Base-by-base conservation (phyloP, 805 yeast genomes). In the Yueomyces sinensis region DNA sequence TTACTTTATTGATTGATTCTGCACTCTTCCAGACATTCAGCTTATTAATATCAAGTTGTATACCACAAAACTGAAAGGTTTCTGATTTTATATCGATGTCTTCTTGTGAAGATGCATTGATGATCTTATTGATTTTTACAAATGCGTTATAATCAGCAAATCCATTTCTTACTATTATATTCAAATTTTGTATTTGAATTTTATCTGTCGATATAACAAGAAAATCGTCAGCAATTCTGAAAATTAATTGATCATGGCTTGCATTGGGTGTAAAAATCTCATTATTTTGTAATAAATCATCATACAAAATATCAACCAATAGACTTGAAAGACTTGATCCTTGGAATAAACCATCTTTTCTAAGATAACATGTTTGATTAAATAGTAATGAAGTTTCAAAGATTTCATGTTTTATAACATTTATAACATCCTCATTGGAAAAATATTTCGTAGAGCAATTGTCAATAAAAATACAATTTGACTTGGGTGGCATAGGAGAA, bases 181-280 rank as follows among this genome's bases (percentile, higher is more conserved):
- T 44, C 29, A 66, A 51, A 3, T 35, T 37, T 2, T 37, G 29
- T 0, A 74, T 63, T 9, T 50, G 45, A 0, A 38, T 34, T 9
- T 44, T 19, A 25, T 62, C 49, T 0, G 73, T 61, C 0, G 91
- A 68, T 0, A 87, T 55, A n/a, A 83, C 62, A 19, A 87, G 50
- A 46, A 87, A 87, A 51, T 87, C 97, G 56, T 87, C 97, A 0
- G 84, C 94, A 16, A 82, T 53, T 35, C 95, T 57, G 6, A 83
- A 37, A 2, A 83, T 50, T 2, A 66, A 38, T 13, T 67, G 55
- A 3, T 54, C 45, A 5, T 44, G 38, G 3, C 41, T 33, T 1
- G 40, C 25, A n/a, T 51, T 28, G 28, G 49, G 46, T 47, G 42
- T 17, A 62, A 59, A 43, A 45, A 44, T 32, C 42, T 40, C 3